phyloP scores from a whole-genome alignment of 2,329 filamentous ascomycete species.

The Leptographium lundbergii region DNA sequence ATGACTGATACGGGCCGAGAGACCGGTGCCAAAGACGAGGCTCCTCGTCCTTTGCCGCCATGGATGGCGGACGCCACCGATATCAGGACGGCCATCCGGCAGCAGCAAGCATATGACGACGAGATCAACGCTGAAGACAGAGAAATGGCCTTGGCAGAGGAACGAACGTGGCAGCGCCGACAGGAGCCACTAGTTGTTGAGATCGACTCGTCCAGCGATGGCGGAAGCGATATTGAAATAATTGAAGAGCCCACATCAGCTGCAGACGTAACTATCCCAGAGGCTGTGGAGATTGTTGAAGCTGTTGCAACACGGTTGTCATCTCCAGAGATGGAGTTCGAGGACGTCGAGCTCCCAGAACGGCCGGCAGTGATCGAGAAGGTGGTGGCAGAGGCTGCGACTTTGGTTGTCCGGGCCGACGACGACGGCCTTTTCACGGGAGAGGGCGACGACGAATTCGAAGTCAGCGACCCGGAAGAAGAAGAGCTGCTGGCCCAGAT shows the following conservation, averaged over 20 bases:
- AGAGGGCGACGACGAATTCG: conserved; percentile 41
- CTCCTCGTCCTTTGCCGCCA: conserved; percentile 54
- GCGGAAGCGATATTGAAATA: conserved; percentile 44
- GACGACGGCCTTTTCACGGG: conserved; percentile 15
- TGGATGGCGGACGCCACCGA: conserved; percentile 59
- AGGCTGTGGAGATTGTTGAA: neutral
- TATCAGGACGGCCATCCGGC: conserved; percentile 49
- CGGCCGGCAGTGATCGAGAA: neutral
- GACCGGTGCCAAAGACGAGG: conserved; percentile 22
- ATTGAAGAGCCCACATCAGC: conserved; percentile 25
- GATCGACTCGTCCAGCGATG: conserved; percentile 47
- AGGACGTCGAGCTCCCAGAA: conserved; percentile 19
- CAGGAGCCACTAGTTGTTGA: conserved; percentile 38
- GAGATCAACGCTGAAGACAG: conserved; percentile 54
- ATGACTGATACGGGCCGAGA: too few species aligned
- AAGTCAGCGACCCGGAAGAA: conserved; percentile 80
- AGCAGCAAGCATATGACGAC: conserved; percentile 41
- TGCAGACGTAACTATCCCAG: neutral
- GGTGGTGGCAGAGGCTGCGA: neutral
- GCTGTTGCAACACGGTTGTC: neutral
- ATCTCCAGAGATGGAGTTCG: conserved; percentile 17
- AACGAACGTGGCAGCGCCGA: conserved; percentile 29
- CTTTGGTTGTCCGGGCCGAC: neutral
- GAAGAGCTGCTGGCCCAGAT: conserved; percentile 79
- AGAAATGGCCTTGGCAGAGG: conserved; percentile 42